Base-by-base conservation (phyloP, 2,329 filamentous ascomycete species). In the Beauveria sp. region DNA sequence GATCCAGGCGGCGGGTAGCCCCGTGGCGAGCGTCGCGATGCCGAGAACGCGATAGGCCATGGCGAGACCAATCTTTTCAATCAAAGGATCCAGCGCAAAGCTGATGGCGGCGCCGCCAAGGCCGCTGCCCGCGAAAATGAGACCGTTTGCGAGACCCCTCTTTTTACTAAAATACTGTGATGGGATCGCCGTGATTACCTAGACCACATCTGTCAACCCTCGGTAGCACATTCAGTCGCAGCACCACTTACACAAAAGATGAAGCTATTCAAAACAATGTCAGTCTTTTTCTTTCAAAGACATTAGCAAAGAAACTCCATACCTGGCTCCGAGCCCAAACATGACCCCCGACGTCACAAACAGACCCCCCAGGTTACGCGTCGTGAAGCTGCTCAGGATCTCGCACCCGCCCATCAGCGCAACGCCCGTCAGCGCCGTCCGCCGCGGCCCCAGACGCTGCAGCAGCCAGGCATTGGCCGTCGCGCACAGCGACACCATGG, bases 21-120 rank as follows among this genome's bases (percentile, higher is more conserved):
- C 82, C 0, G 82, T 86, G 0, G 69, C 77, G 6, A 84, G 69
- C 1, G 78, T 82, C 8, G 78, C 64, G n/a, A 85, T 66, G 0
- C 81, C 82, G 0, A 85, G 71, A 26, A 82, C 75, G 9, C 81
- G 77, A 63, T 81, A 83, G 1, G 80, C 75, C 81, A 80, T 85
- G 1, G 73, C 77, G 3, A 71, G 71, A 28, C 77, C 82, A n/a
- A 78, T 70, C 3, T 67, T 70, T 2, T 74, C 69, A 55, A 82
- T 78, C 40, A 86, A 67, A 0, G 71, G 74, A 58, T 85, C 75
- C 9, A 83, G 70, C 6, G 74, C 75, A 28, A 84, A 76, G 59
- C 77, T 79, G 55, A 81, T 80, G 3, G 79, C 76, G 0, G 83
- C 78, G 9, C 81, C 84, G 4, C 84, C 84, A 4, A 85, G 73